These are phyloP conservation scores for Immersiella caudata DNA, from an alignment of 495 filamentous ascomycete species.

Conservation along the genomic window DNA sequence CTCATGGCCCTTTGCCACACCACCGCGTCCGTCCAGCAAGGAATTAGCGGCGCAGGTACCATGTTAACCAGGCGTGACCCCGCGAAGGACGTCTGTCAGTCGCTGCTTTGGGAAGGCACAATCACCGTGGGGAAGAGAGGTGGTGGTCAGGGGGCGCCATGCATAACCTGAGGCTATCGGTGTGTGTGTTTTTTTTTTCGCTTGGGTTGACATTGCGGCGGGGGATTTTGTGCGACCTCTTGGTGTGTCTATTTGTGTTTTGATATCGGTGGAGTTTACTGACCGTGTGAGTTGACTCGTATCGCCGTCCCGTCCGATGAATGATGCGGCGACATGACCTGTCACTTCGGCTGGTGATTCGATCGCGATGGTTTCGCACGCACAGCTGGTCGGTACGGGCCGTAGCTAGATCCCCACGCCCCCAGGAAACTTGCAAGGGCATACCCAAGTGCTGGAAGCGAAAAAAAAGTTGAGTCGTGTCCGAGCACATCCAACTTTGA, in stretches of 20 bases:
- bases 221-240: neutral
- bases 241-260: neutral
- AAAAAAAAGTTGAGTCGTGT: neutral
- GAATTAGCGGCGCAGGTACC: neutral
- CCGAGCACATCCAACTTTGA: neutral
- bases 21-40: neutral
- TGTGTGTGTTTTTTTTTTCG: neutral
- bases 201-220: neutral
- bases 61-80: neutral
- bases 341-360: neutral
- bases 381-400: neutral
- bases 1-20: neutral
- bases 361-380: neutral
- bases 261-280: neutral
- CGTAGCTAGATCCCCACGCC: neutral
- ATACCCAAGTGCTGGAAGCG: neutral
- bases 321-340: neutral
- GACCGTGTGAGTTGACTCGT: neutral
- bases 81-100: neutral
- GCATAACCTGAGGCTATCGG: neutral
- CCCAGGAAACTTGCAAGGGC: neutral
- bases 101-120: neutral
- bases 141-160: neutral
- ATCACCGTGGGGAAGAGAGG: neutral
- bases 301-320: no score